Percentiles rank a stretch among this genome's conserved stretches.
Evolutionary conservation across 139 green algal species (phyloP).

Genomic region (Zygnema cylindricum): DNA sequence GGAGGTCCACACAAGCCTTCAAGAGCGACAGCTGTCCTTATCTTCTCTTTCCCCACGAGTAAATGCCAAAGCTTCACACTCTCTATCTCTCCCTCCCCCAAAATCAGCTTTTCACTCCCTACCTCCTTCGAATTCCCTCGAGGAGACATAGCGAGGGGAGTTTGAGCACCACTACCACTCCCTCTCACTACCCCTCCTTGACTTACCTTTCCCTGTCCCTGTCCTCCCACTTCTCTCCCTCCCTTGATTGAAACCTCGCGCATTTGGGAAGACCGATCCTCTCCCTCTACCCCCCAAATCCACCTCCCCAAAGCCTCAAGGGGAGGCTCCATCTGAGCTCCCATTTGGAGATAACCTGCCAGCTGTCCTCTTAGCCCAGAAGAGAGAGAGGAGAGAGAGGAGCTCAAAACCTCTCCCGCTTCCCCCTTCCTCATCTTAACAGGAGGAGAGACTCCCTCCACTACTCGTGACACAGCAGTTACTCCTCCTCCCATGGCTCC

Average conservation of each 20-base stretch:
- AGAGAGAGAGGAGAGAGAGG: background rate
- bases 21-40: background rate
- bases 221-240: background rate
- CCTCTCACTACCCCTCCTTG: background rate
- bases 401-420: background rate
- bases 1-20: background rate
- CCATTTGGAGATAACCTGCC: background rate
- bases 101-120: background rate
- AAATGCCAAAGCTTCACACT: background rate
- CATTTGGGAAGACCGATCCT: background rate
- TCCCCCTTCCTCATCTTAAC: background rate
- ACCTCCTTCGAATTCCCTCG: background rate
- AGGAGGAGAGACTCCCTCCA: background rate
- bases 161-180: conserved; percentile 29
- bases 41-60: conserved; percentile 2
- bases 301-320: background rate
- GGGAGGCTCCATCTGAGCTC: background rate
- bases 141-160: too few relatives aligned
- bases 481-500: conserved; percentile 28
- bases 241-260: background rate
- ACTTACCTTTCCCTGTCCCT: conserved; percentile 16
- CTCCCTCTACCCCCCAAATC: background rate
- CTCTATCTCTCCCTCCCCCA: background rate
- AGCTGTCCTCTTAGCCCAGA: conserved; percentile 20
- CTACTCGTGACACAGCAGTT: background rate